Conservation (phyloP, 2,329 filamentous ascomycete genomes). For the Nemania sp. region DNA sequence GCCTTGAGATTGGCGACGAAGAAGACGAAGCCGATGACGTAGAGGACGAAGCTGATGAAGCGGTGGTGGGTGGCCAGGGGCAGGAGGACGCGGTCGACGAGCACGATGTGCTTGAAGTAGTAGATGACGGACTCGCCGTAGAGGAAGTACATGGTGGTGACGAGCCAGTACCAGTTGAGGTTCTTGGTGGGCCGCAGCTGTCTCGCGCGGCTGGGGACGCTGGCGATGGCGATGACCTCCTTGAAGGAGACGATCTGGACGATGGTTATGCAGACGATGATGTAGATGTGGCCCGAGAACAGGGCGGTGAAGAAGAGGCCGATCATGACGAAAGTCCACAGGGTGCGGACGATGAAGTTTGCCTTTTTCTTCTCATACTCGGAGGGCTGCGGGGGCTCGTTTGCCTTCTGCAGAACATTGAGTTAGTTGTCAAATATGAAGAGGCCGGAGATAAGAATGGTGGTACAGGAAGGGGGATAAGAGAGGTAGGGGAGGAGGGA, state of each 20-base stretch:
- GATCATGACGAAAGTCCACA: constrained; percentile 99
- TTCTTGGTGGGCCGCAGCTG: constrained; percentile 93
- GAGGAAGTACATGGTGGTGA: constrained; percentile 98
- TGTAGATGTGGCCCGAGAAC: constrained; percentile 96
- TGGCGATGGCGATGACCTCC: constrained; percentile 97
- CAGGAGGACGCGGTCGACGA: constrained; percentile 90
- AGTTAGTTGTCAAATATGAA: too few relatives aligned
- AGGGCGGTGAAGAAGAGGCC: constrained; percentile 87
- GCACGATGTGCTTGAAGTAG: constrained; percentile 98
- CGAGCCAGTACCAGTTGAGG: constrained; percentile 98
- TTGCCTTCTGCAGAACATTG: constrained; percentile 46
- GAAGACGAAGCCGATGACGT: constrained; percentile 97
- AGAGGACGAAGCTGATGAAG: constrained; percentile 98
- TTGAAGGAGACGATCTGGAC: constrained; percentile 98
- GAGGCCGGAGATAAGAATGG: too few relatives aligned
- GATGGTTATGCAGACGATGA: constrained; percentile 89
- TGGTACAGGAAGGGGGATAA: too few relatives aligned
- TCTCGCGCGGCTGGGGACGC: constrained; percentile 87
- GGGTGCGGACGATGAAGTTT: constrained; percentile 93
- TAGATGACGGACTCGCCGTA: constrained; percentile 99
- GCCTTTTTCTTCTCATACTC: constrained; percentile 99
- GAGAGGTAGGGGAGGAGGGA: too few relatives aligned
- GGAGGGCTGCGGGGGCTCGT: constrained; percentile 49
- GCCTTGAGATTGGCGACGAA: constrained; percentile 95
- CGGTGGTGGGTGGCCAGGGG: constrained; percentile 96